Evolutionary conservation across 208 protist genomes (phyloP).

Genomic region (Crithidia acanthocephali): DNA sequence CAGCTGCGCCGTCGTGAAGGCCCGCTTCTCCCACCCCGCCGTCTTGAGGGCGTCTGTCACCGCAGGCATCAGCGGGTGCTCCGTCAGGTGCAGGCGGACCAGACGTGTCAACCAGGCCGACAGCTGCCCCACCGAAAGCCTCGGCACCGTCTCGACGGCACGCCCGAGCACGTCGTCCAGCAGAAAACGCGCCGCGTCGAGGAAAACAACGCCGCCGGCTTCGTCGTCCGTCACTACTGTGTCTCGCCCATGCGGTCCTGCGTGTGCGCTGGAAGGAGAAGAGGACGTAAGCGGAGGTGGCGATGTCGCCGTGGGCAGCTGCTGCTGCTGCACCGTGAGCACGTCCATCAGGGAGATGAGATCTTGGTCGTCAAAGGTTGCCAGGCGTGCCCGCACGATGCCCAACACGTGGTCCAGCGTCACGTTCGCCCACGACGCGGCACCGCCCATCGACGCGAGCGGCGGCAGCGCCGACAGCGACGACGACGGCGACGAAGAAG

Average conservation of each 20-base stretch:
- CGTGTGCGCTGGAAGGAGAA: background rate
- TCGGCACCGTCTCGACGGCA: conserved; percentile 16
- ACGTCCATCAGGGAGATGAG: conserved; percentile 57
- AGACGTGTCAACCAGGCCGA: conserved; percentile 61
- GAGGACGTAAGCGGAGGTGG: background rate
- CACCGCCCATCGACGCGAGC: too few species aligned
- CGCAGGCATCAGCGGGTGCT: conserved; percentile 35
- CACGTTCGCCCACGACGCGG: conserved; percentile 21
- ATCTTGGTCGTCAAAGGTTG: conserved; percentile 53
- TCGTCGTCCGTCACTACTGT: background rate
- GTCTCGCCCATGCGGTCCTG: background rate
- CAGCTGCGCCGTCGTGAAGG: conserved; percentile 42
- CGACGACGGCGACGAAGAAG: background rate
- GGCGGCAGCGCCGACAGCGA: too few species aligned
- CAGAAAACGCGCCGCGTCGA: conserved; percentile 25
- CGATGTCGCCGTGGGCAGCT: background rate
- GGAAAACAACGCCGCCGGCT: background rate
- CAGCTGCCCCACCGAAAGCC: conserved; percentile 51
- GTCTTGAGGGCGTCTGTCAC: conserved; percentile 29
- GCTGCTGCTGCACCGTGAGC: conserved; percentile 36
- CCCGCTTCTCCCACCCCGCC: background rate
- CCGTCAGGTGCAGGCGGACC: conserved; percentile 34
- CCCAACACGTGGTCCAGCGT: conserved; percentile 30
- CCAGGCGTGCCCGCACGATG: conserved; percentile 44
- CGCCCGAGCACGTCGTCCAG: conserved; percentile 27